These are phyloP conservation scores for Rehmannia glutinosa DNA, from an alignment of 257 asterid species.

Conservation along the genomic window DNA sequence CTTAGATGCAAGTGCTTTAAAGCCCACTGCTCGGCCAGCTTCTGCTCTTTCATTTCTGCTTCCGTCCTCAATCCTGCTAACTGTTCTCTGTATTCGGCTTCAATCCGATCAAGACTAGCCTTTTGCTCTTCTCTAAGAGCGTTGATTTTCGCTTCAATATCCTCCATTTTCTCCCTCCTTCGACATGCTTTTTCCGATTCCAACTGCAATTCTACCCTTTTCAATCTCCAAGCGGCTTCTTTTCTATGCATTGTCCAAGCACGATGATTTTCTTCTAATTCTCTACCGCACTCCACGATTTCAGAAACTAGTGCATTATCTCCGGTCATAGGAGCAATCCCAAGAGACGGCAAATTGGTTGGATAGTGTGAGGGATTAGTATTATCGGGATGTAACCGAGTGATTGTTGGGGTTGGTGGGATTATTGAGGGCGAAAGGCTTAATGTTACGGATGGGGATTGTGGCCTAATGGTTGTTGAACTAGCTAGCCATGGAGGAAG, in stretches of 20 bases:
- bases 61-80: constrained; percentile 74
- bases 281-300: constrained; percentile 69
- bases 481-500: constrained; percentile 82
- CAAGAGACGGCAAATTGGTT: constrained; percentile 24
- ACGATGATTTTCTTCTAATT: constrained; percentile 73
- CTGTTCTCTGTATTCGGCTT: constrained; percentile 76
- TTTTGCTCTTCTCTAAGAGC: constrained; percentile 76
- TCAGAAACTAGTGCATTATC: constrained; percentile 44
- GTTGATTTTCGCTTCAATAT: constrained; percentile 66
- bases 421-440: constrained; percentile 53
- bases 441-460: constrained; percentile 64
- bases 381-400: constrained; percentile 48
- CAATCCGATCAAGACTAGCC: constrained; percentile 59
- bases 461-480: constrained; percentile 34
- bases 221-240: constrained; percentile 86
- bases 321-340: constrained; percentile 1
- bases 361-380: constrained; percentile 2
- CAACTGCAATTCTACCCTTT: constrained; percentile 70
- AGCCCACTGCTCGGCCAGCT: constrained; percentile 89
- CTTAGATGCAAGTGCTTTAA: constrained; percentile 65
- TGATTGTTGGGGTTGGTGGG: constrained; percentile 29
- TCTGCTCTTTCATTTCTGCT: constrained; percentile 87
- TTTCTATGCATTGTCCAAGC: constrained; percentile 75
- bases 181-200: constrained; percentile 81
- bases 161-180: constrained; percentile 78